Evolutionary conservation across 768 basidiomycete genomes (phyloP), one percentile per base, ranked within the genome.

Genomic region (Suillus decipiens): DNA sequence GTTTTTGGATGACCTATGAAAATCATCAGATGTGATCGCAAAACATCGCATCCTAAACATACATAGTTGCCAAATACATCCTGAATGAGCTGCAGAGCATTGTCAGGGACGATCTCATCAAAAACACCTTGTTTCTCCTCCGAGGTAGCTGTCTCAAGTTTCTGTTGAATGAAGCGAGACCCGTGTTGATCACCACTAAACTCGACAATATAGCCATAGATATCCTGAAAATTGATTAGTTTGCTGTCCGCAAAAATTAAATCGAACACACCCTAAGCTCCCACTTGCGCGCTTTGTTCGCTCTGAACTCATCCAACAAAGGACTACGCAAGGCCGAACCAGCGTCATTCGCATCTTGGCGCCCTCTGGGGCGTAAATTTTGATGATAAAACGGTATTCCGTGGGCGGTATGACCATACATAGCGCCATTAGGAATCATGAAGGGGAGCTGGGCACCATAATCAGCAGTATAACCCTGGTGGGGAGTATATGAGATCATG

Each of bases 51-150:
- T 57, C 19, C 36, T 31, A 31, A 31, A 78, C 89, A 68, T 72
- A 93, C 92, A 78, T 97, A 99, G 79, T 99, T 99, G 61, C 96
- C 96, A 72, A 96, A 99, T 51, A 97, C 92, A 72, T 97, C 94
- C 69, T 89, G 89, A 64, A 95, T 90, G 60, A 98, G 82, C 60
- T 88, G 84, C 54, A 95, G 75, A 5, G 87, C 82, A 70, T 89
- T 86, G 48, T 83, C 75, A 28, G 94, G 93, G 24, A 92, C 83
- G 68, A 98, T 92, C 78, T 99, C 96, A 56, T 91, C 87, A 65
- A 95, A 97, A 42, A 96, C 82, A 39, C 80, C 73, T 67, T 91
- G 86, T 72, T 87, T 89, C 70, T 95, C 94, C 63, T 93, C 93
- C 43, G 81, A 81, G n/a, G 85, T 82, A 6, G 93, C 90, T 2